phyloP scores from a whole-genome alignment of 331 rosid genomes.

The Rosa hybrid region DNA sequence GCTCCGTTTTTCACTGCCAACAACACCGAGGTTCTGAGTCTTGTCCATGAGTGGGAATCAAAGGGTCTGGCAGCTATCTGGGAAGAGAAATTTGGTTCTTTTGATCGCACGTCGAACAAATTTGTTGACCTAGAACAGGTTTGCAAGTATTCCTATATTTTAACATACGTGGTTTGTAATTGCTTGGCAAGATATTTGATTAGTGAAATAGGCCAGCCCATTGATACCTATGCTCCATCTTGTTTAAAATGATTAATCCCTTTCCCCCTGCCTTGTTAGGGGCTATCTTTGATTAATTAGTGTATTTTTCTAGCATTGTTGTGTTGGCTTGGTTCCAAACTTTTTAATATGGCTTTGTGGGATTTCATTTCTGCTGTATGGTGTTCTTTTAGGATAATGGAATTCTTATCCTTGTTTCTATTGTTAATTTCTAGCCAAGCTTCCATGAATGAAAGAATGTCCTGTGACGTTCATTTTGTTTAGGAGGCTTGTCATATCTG shows the following conservation, averaged over 20 bases:
- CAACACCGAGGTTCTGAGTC: constrained; percentile 47
- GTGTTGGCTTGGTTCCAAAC: constrained; percentile 3
- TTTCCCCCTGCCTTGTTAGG: not conserved
- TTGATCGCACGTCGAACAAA: constrained; percentile 59
- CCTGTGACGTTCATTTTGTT: not conserved
- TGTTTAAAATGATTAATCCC: not conserved
- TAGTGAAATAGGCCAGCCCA: not conserved
- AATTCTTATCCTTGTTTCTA: not conserved
- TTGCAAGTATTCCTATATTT: constrained; percentile 15
- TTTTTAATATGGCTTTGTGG: not conserved
- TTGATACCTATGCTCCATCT: not conserved
- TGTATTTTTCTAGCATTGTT: not conserved
- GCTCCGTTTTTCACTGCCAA: constrained; percentile 76
- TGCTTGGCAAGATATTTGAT: not conserved
- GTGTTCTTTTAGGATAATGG: not conserved
- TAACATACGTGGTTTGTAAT: not conserved
- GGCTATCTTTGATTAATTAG: not conserved
- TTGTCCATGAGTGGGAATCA: constrained; percentile 80
- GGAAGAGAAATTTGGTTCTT: constrained; percentile 70
- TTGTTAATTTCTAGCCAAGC: not conserved
- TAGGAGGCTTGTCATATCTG: not conserved
- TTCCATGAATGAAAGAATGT: not conserved
- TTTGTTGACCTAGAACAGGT: constrained; percentile 67
- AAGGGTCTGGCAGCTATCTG: constrained; percentile 77
- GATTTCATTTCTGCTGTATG: not conserved